Conservation (phyloP, 1,284 basidiomycete genomes). For the Somion occarium region DNA sequence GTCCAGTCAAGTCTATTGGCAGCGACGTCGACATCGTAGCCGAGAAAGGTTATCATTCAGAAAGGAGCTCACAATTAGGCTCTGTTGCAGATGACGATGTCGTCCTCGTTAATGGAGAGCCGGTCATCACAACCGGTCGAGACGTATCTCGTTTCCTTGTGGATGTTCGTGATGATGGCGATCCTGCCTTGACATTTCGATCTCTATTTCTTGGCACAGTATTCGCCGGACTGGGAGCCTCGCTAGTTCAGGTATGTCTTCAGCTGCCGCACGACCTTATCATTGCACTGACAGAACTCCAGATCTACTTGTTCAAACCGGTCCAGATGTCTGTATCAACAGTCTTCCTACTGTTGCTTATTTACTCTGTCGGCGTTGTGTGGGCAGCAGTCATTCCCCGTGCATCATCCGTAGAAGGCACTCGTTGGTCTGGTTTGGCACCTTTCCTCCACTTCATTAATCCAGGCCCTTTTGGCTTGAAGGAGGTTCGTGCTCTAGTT, state of each 20-base stretch:
- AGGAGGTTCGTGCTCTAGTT: conserved; percentile 40
- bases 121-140: conserved; percentile 45
- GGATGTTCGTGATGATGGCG: conserved; percentile 58
- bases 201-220: conserved; percentile 53
- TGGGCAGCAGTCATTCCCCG: conserved; percentile 47
- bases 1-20: background rate
- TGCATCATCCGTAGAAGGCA: conserved; percentile 35
- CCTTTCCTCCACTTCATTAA: conserved; percentile 47
- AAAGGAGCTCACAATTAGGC: conserved; percentile 13
- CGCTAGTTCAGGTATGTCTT: conserved; percentile 39
- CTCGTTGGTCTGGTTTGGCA: conserved; percentile 35
- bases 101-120: conserved; percentile 45
- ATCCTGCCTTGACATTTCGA: conserved; percentile 53
- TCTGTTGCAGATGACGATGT: conserved; percentile 26
- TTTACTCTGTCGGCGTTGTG: conserved; percentile 46
- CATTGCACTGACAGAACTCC: background rate
- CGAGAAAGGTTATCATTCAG: conserved; percentile 23
- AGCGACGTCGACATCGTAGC: conserved; percentile 20
- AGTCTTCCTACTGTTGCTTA: conserved; percentile 56
- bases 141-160: conserved; percentile 61
- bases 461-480: conserved; percentile 53
- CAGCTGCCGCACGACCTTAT: background rate
- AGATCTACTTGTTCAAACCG: conserved; percentile 65
- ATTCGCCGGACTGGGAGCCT: conserved; percentile 50
- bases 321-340: conserved; percentile 45